A percentile compares a stretch with the other conserved stretches of the same genome.
These are phyloP conservation scores for Gossypium rotundifolium DNA, from an alignment of 345 rosid genomes.

Conservation along the genomic window DNA sequence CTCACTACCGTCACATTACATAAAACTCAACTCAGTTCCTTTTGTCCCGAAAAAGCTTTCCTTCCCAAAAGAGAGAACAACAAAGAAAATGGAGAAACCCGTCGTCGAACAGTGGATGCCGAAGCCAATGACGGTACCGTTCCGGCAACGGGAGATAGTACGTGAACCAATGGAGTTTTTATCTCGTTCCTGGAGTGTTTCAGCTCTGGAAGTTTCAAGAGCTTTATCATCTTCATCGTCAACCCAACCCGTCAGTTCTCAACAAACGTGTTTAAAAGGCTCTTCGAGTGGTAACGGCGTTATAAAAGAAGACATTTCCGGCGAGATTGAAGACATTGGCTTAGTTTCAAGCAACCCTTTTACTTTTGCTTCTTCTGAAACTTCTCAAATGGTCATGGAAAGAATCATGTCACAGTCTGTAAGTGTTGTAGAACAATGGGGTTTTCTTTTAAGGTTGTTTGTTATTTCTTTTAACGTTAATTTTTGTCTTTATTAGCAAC, in stretches of 20 bases:
- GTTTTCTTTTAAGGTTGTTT: neutral
- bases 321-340: conserved; percentile 55
- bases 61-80: neutral
- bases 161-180: conserved; percentile 92
- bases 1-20: neutral
- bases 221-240: conserved; percentile 54
- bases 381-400: conserved; percentile 97
- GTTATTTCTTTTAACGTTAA: neutral
- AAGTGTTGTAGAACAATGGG: conserved; percentile 21
- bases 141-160: conserved; percentile 83
- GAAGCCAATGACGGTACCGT: conserved; percentile 38
- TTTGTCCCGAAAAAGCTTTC: neutral
- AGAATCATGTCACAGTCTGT: conserved; percentile 98
- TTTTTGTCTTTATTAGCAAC: conserved; percentile 38
- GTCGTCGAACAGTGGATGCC: conserved; percentile 52
- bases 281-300: conserved; percentile 17
- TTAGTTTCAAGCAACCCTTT: conserved; percentile 77
- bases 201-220: conserved; percentile 76
- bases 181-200: conserved; percentile 91
- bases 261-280: conserved; percentile 42
- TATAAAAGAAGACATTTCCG: conserved; percentile 62
- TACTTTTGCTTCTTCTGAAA: conserved; percentile 89
- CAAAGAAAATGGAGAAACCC: conserved; percentile 42
- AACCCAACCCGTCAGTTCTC: conserved; percentile 1
- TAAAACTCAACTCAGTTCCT: neutral